Conservation (phyloP, 306 rosid genomes). For the Myrica gale region DNA sequence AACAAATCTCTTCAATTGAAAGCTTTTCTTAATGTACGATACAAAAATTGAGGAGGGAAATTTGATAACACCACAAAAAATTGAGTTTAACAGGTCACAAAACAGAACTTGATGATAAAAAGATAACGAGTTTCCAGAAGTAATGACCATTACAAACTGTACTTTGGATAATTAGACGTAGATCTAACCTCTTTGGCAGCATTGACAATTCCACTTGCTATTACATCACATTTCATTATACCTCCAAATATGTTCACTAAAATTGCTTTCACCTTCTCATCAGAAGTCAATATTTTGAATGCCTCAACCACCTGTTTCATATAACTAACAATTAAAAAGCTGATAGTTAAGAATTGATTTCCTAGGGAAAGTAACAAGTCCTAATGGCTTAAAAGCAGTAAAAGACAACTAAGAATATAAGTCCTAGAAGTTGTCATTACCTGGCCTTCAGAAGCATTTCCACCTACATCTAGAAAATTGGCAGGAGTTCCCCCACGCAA, state of each 20-base stretch:
- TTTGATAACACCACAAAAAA: too few species aligned
- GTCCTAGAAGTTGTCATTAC: conserved; percentile 41
- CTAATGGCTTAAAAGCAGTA: conserved; percentile 2
- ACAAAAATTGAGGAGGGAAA: too few species aligned
- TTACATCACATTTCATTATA: conserved; percentile 96
- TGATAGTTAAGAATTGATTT: background rate
- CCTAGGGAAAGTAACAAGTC: background rate
- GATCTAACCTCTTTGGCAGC: conserved; percentile 85
- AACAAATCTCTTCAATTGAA: too few species aligned
- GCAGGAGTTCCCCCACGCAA: conserved; percentile 99
- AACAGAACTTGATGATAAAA: background rate
- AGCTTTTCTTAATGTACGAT: too few species aligned
- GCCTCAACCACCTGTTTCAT: conserved; percentile 85
- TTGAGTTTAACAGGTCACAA: too few species aligned
- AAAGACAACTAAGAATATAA: conserved; percentile 4
- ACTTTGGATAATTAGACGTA: background rate
- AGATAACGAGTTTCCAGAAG: background rate
- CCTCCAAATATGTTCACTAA: conserved; percentile 98
- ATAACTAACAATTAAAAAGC: conserved; percentile 26
- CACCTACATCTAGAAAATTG: conserved; percentile 95
- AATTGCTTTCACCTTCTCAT: conserved; percentile 94
- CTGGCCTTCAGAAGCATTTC: conserved; percentile 98
- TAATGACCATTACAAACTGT: background rate
- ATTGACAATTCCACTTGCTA: conserved; percentile 96
- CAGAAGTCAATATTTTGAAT: conserved; percentile 93